phyloP scores from a whole-genome alignment of 257 asterid species.

The Ilex aquifolium region DNA sequence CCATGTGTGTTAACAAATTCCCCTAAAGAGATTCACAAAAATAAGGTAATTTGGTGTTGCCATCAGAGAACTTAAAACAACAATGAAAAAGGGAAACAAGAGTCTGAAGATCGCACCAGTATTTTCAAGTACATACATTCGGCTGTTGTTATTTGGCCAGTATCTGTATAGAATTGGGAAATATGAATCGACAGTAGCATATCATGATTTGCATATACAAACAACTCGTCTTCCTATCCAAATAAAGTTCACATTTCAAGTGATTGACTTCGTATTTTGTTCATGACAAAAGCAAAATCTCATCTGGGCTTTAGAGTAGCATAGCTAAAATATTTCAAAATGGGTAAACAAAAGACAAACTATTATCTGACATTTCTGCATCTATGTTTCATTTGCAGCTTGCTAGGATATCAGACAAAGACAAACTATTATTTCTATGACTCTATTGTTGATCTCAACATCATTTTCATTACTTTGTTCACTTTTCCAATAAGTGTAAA shows the following conservation, averaged over 20 bases:
- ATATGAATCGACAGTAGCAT: background rate
- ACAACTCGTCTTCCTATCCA: background rate
- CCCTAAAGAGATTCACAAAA: background rate
- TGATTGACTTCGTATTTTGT: background rate
- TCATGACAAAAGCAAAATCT: background rate
- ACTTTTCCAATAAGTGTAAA: no score
- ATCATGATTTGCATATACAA: background rate
- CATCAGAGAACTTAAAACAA: background rate
- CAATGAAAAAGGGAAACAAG: background rate
- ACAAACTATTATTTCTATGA: no score
- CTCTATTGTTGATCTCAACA: no score
- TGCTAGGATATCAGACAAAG: no score
- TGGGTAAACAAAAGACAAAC: no score
- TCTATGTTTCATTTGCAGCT: no score
- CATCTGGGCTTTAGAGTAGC: background rate
- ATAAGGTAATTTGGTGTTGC: background rate
- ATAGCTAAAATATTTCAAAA: background rate
- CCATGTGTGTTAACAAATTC: conserved; percentile 3
- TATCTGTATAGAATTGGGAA: background rate
- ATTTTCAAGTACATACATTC: conserved; percentile 4
- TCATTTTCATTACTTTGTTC: no score
- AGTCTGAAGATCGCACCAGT: background rate
- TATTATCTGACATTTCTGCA: no score
- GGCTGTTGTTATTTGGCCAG: conserved; percentile 6
- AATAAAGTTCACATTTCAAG: background rate